phyloP scores from a whole-genome alignment of 2,329 filamentous ascomycete genomes.

The Helotiales sp. region DNA sequence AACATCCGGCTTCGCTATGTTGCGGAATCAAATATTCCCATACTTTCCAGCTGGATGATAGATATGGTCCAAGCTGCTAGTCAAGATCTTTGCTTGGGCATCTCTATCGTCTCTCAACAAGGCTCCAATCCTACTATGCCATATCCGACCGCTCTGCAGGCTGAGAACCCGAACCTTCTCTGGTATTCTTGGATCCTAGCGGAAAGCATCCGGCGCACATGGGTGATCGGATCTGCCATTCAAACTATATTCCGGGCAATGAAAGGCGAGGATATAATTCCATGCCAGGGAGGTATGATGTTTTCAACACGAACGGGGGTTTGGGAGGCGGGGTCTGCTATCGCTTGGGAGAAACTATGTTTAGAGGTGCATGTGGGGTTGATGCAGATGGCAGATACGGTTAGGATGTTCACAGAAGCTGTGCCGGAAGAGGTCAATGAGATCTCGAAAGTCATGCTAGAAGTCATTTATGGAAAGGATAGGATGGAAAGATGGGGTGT shows the following conservation, averaged over 20 bases:
- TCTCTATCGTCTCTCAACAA: background rate
- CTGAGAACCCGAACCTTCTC: background rate
- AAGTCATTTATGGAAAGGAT: background rate
- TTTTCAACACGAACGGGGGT: constrained; percentile 31
- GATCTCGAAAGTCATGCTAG: constrained; percentile 4
- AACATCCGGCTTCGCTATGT: constrained; percentile 30
- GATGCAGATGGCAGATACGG: constrained; percentile 6
- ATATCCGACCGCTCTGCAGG: too few species aligned
- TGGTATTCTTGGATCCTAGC: constrained; percentile 37
- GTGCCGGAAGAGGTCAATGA: constrained; percentile 11
- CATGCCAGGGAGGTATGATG: constrained; percentile 29
- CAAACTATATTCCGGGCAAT: constrained; percentile 23
- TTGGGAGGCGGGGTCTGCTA: constrained; percentile 32
- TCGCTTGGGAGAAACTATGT: constrained; percentile 26
- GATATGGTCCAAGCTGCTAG: constrained; percentile 10
- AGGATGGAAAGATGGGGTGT: constrained; percentile 5
- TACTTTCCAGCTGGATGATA: constrained; percentile 27
- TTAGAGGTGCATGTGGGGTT: constrained; percentile 16
- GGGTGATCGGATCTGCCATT: constrained; percentile 26
- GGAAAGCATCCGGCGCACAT: constrained; percentile 35
- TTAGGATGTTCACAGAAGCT: constrained; percentile 1
- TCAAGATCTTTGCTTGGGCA: background rate
- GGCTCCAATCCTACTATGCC: too few species aligned
- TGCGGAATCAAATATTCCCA: constrained; percentile 24
- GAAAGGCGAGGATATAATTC: constrained; percentile 15